Conservation (phyloP, 495 filamentous ascomycete genomes). For the Aspergillus nanangensis region DNA sequence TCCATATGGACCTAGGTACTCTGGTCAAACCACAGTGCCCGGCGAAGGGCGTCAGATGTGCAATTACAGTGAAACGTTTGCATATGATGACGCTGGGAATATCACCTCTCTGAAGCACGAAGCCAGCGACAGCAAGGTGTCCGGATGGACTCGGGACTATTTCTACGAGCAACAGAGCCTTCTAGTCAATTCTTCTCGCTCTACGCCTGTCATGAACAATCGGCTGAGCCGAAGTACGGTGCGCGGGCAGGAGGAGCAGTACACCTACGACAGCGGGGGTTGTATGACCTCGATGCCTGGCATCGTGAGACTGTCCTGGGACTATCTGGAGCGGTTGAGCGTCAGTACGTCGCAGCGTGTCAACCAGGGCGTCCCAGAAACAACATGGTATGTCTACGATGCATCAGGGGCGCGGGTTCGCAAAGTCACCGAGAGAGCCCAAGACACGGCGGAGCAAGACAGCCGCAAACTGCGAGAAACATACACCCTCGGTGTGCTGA, state of each 20-base stretch:
- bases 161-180: no score
- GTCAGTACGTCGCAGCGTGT: slow-evolving; percentile 7
- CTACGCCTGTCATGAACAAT: slow-evolving; percentile 6
- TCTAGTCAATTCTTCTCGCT: no score
- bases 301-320: slow-evolving; percentile 16
- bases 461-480: slow-evolving; percentile 2
- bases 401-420: slow-evolving; percentile 16
- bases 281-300: slow-evolving; percentile 19
- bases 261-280: slow-evolving; percentile 18
- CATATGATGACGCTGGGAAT: neutral
- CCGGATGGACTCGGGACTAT: neutral
- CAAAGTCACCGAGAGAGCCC: slow-evolving; percentile 14
- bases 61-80: neutral
- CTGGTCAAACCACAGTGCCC: slow-evolving; percentile 2
- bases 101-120: neutral
- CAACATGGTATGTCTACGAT: slow-evolving; percentile 29
- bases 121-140: neutral
- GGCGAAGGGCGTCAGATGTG: slow-evolving; percentile 2
- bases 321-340: slow-evolving; percentile 16
- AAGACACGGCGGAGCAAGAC: neutral
- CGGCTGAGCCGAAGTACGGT: slow-evolving; percentile 7
- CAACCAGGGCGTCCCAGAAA: slow-evolving; percentile 9
- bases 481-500: neutral
- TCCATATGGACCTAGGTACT: neutral
- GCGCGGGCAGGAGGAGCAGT: slow-evolving; percentile 7